phyloP scores from a whole-genome alignment of 1,139 yeast species.

The Yamadazyma aaseri region DNA sequence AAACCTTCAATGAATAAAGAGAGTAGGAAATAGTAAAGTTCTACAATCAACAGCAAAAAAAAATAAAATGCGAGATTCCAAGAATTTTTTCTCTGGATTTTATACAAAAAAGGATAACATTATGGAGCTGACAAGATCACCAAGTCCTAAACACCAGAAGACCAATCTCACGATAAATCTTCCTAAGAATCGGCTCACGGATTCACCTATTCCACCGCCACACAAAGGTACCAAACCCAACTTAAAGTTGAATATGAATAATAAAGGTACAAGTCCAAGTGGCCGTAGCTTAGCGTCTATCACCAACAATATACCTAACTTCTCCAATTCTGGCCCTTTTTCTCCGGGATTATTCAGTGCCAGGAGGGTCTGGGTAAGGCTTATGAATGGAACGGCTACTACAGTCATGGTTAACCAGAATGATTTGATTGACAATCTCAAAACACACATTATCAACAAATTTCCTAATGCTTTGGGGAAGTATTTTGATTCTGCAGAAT shows the following conservation, averaged over 20 bases:
- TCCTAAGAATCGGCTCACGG: neutral
- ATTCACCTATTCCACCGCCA: neutral
- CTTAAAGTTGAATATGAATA: constrained; percentile 16
- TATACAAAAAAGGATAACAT: neutral
- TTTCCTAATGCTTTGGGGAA: constrained; percentile 70
- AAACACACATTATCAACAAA: constrained; percentile 54
- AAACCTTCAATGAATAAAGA: no score
- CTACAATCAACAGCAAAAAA: no score
- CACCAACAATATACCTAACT: constrained; percentile 14
- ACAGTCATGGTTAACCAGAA: constrained; percentile 53
- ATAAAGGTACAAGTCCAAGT: constrained; percentile 7
- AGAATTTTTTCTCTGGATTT: no score
- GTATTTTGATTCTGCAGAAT: constrained; percentile 68
- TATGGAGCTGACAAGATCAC: constrained; percentile 10
- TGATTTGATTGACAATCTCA: constrained; percentile 75
- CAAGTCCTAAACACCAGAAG: constrained; percentile 10
- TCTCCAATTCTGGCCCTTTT: constrained; percentile 17
- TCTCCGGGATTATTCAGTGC: constrained; percentile 18
- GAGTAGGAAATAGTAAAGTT: no score
- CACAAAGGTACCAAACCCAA: constrained; percentile 11
- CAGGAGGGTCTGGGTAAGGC: constrained; percentile 63
- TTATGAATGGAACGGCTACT: constrained; percentile 62
- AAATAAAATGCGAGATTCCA: no score
- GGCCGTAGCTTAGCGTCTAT: constrained; percentile 13
- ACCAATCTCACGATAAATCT: neutral